Base-by-base conservation (phyloP, 192 early-diverging fungal genomes). In the Borealophlyctis nickersoniae region DNA sequence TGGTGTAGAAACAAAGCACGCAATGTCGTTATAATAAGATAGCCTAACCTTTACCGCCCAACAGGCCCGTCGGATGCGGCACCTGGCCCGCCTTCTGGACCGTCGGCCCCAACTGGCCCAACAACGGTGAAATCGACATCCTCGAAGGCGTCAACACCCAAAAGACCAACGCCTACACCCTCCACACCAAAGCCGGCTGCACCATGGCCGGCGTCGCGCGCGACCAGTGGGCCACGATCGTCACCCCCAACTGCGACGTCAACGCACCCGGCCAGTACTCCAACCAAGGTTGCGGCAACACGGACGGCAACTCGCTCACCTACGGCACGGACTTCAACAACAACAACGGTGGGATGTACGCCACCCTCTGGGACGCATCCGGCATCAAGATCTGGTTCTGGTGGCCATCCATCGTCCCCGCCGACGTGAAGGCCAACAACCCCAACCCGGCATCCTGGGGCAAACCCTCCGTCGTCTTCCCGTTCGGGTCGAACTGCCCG, bases 71-170 rank as follows among this genome's bases (percentile, higher is more conserved):
- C 27, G 77, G 79, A 1, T 81, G 78, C 39, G 79, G 79, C 52
- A 79, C 75, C 4, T 81, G 79, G 75, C 78, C 79, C 24, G 76
- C 79, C 22, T 61, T 81, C 48, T 81, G 79, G 78, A 67, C 65
- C 26, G 49, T 72, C 23, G 79, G 77, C 1, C n/a, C 48, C 39
- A 67, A 70, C 26, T 81, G 79, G 76, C 79, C 79, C 14, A 52
- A 63, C 48, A 26, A 31, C 30, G 79, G 79, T 0, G 78, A 81
- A 72, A 82, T 81, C 57, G 75, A 77, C 51, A 66, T 80, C 9
- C 31, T 80, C n/a, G 78, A 80, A 61, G 78, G 77, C 33, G 56
- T 73, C 19, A 77, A 80, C 56, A 23, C 29, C 1, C n/a, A 62
- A 3, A 51, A 36, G 2, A 51, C 23, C 5, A 74, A 80, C 48